Evolutionary conservation across 495 filamentous ascomycete genomes (phyloP), one percentile per base, ranked within the genome.

Genomic region (Hyaloscypha variabilis): DNA sequence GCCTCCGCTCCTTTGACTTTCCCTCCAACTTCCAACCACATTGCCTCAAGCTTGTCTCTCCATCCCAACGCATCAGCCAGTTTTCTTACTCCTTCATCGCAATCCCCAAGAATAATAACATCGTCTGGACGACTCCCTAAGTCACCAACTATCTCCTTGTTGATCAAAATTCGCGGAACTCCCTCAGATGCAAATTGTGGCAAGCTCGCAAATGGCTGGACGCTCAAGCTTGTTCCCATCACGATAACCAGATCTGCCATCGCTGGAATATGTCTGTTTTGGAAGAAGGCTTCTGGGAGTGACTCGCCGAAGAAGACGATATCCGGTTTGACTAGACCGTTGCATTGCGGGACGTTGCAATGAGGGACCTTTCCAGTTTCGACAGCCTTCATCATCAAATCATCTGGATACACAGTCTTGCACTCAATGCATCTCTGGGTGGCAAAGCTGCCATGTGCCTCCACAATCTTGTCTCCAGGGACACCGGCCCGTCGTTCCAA

Each of bases 361-460:
- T 79, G 76, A 11, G 95, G 91, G 1, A 96, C 88, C 29, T 87
- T 73, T 28, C 83, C 85, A 30, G 78, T 74, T 6, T 77, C 70
- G 13, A 99, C 85, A 60, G 83, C 80, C 60, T 85, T 76, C 64
- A 85, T 82, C 91, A 99, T 96, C 58, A 83, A 64, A 2, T 88
- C 84, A 28, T 88, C 86, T 0, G 91, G 90, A 75, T 87, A 97
- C 13, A 78, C 72, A 1, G 76, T 77, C 64, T 87, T 86, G 80
- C 95, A 99, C 13, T 97, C 92, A 68, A 97, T 95, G 75, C 95
- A 99, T 60, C 85, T 83, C 75, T 97, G 93, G 8, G 82, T 82
- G 11, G 94, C 94, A 75, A 97, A 99, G 72, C 91, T 96, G 52
- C 95, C 95, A 74, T 99, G 95, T 11, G 96, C 95, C 77, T 98